A percentile compares a stretch with the other conserved stretches of the same genome.
Evolutionary conservation across 164 flowering plant species (phyloP).

Genomic region (Vitis labrusca): DNA sequence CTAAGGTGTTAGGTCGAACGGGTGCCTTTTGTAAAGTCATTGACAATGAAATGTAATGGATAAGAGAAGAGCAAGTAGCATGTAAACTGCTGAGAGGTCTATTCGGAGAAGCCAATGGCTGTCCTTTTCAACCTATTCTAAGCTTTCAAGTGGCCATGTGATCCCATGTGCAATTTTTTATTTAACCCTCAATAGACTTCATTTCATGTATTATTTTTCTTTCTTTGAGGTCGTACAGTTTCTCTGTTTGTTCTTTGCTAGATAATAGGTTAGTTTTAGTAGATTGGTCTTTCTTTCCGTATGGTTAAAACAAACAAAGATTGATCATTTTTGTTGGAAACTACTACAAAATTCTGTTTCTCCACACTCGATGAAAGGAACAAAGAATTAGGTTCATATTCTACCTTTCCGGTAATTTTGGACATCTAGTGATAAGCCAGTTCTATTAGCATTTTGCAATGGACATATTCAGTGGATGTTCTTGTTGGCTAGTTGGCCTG

Average conservation of each 20-base stretch:
- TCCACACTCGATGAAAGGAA: too few species aligned
- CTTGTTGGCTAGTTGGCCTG: neutral
- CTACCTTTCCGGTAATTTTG: neutral
- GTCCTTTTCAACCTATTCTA: constrained; percentile 4
- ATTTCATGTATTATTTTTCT: neutral
- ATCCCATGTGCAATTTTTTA: constrained; percentile 8
- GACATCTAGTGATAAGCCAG: neutral
- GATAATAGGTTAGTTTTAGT: too few species aligned
- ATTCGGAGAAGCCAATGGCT: neutral
- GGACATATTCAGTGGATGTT: neutral
- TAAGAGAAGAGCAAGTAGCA: neutral
- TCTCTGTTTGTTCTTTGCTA: too few species aligned
- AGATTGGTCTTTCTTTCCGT: too few species aligned
- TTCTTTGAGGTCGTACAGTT: too few species aligned
- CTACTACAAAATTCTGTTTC: too few species aligned
- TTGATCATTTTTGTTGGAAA: too few species aligned
- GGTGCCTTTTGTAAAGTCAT: too few species aligned
- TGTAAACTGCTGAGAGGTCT: neutral
- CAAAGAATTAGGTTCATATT: neutral
- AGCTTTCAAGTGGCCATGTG: constrained; percentile 12
- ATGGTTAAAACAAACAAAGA: too few species aligned
- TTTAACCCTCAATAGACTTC: neutral
- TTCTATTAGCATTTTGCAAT: neutral
- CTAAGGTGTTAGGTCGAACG: too few species aligned
- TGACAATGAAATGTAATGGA: too few species aligned